Conservation (phyloP, 2,329 filamentous ascomycete species). For the Claviceps lovelessii region DNA sequence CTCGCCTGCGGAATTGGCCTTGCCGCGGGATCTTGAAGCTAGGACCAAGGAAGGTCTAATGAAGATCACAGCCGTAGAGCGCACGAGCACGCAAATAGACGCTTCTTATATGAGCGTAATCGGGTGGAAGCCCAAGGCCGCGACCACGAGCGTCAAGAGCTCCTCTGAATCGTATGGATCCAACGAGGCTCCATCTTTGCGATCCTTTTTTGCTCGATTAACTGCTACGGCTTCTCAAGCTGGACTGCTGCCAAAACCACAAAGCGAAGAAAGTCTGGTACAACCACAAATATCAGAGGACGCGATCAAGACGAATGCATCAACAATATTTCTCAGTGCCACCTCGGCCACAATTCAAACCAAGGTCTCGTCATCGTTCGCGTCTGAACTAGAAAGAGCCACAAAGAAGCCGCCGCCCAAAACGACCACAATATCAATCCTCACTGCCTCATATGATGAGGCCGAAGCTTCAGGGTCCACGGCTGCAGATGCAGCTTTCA, state of each 20-base stretch:
- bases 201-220: slow-evolving; percentile 70
- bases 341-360: slow-evolving; percentile 74
- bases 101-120: slow-evolving; percentile 78
- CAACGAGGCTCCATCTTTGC: slow-evolving; percentile 44
- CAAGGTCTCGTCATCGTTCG: slow-evolving; percentile 56
- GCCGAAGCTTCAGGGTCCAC: slow-evolving; percentile 47
- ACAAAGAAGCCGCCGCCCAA: slow-evolving; percentile 96
- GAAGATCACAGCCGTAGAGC: slow-evolving; percentile 67
- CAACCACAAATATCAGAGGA: slow-evolving; percentile 56
- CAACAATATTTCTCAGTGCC: slow-evolving; percentile 77
- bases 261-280: slow-evolving; percentile 46
- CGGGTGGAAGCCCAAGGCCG: slow-evolving; percentile 57
- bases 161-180: slow-evolving; percentile 33
- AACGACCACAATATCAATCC: slow-evolving; percentile 66
- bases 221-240: slow-evolving; percentile 41
- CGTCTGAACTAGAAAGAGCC: slow-evolving; percentile 78
- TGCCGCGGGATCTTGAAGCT: slow-evolving; percentile 68
- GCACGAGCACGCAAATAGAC: slow-evolving; percentile 83
- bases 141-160: slow-evolving; percentile 25
- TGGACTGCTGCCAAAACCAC: slow-evolving; percentile 37
- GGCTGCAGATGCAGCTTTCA: slow-evolving; percentile 27
- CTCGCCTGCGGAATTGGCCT: slow-evolving; percentile 53
- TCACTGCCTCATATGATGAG: slow-evolving; percentile 86
- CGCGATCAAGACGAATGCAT: slow-evolving; percentile 53
- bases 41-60: slow-evolving; percentile 79